Evolutionary conservation across 768 basidiomycete species (phyloP), one percentile per base, ranked within the genome.

Genomic region (Kondoa subrosea): DNA sequence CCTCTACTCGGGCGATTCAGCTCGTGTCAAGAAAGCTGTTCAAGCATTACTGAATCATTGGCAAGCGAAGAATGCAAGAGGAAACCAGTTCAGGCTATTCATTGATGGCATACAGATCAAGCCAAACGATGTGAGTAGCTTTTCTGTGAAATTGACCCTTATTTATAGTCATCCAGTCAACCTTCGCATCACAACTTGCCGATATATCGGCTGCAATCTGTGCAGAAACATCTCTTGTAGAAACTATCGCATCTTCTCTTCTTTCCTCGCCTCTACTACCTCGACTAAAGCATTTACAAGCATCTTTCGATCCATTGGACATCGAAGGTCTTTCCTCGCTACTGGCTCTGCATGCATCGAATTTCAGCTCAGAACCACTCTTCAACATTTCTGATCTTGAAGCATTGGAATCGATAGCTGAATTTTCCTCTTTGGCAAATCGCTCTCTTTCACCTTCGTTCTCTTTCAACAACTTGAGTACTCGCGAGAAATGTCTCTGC

Each of bases 71-170:
- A 76, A 83, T 25, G 89, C 87, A 21, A 75, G 80, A 27, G 77
- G 83, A 40, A 96, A 95, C 77, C 96, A 90, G 75, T 80, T 93
- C 73, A 84, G 85, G 70, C 76, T 97, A 12, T 96, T 92, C 73
- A 80, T 83, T 12, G 75, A 80, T 25, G 91, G 91, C 4, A 79
- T 80, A 71, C 77, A 80, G 68, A 75, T 89, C 33, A 77, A 72
- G 61, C 85, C 89, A 34, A 75, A 77, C 31, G 79, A 85, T 76
- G 87, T 87, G 73, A 68, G 83, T 77, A 34, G 25, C 16, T 26
- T 34, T 32, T 32, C 21, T 8, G n/a, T 65, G 29, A 56, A 12
- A 59, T 31, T 14, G 58, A 66, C 33, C 74, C 95, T 93, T 29
- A 56, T 15, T 56, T 40, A n/a, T 21, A 57, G 17, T 63, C 33